These are phyloP conservation scores for Cercospora janseana DNA, from an alignment of 2,329 filamentous ascomycete genomes.

Conservation along the genomic window DNA sequence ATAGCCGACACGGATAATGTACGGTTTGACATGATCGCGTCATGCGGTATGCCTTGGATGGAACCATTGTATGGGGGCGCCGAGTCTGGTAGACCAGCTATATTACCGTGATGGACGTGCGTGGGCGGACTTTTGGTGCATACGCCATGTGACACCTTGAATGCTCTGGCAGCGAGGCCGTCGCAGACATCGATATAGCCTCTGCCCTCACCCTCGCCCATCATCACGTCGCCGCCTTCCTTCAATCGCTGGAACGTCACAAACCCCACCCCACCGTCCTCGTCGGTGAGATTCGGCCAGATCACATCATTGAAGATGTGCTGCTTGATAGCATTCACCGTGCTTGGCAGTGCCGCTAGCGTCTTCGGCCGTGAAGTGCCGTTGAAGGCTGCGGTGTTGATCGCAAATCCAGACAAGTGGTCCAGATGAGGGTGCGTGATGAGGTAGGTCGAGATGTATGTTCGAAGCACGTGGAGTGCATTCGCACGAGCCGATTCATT, in stretches of 20 bases:
- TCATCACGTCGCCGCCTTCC: slow-evolving; percentile 80
- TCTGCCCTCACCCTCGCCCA: slow-evolving; percentile 74
- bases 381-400: slow-evolving; percentile 86
- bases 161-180: slow-evolving; percentile 82
- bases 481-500: slow-evolving; percentile 69
- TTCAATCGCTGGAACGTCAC: slow-evolving; percentile 86
- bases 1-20: slow-evolving; percentile 33
- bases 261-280: slow-evolving; percentile 89
- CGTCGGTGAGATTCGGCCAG: slow-evolving; percentile 95
- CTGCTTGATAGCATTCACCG: slow-evolving; percentile 86
- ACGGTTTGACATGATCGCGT: slow-evolving; percentile 21
- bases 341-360: slow-evolving; percentile 79
- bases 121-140: slow-evolving; percentile 65
- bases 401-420: slow-evolving; percentile 84
- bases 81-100: slow-evolving; percentile 41
- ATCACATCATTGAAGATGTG: slow-evolving; percentile 98
- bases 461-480: slow-evolving; percentile 73
- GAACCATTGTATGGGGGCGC: slow-evolving; percentile 32
- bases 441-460: slow-evolving; percentile 81
- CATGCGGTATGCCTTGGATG: slow-evolving; percentile 27
- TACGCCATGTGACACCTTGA: slow-evolving; percentile 84
- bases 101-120: slow-evolving; percentile 45
- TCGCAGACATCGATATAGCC: slow-evolving; percentile 89
- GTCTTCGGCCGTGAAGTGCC: slow-evolving; percentile 76
- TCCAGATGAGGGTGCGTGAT: slow-evolving; percentile 98